phyloP scores from a whole-genome alignment of 179 eudicot genomes.

The Carnegiea gigantea region DNA sequence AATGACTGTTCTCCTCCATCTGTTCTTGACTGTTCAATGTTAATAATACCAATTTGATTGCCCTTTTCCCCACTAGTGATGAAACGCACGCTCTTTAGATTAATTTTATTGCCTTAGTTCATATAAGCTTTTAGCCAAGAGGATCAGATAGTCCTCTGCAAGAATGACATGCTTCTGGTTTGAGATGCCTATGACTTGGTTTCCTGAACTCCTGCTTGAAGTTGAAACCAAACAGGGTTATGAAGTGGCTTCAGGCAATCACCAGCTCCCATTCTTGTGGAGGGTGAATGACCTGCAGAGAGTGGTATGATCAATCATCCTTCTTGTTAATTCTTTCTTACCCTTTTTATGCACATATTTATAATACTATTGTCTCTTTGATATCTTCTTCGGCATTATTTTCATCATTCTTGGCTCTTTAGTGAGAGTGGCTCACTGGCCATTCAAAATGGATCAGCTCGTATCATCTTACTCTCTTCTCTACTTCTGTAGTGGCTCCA shows the following conservation, averaged over 20 bases:
- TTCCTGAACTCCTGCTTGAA: neutral
- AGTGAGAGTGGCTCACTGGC: no score
- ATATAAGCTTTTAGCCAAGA: neutral
- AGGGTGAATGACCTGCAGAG: neutral
- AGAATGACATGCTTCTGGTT: neutral
- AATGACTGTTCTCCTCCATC: no score
- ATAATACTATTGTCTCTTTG: neutral
- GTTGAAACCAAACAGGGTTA: neutral
- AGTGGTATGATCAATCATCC: neutral
- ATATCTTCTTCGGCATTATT: neutral
- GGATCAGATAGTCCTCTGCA: neutral
- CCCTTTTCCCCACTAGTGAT: no score
- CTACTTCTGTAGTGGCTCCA: no score
- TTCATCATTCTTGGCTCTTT: no score
- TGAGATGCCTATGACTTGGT: neutral
- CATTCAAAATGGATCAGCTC: no score
- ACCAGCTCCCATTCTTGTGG: neutral
- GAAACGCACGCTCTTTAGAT: neutral
- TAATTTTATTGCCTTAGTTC: neutral
- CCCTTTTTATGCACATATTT: neutral
- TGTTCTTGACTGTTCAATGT: no score
- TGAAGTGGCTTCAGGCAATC: neutral
- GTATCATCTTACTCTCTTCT: no score
- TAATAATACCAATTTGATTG: no score
- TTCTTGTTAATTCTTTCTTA: neutral